Evolutionary conservation across 2,329 filamentous ascomycete genomes (phyloP), one percentile per base, ranked within the genome.

Genomic region (Elsinoe necatrix): DNA sequence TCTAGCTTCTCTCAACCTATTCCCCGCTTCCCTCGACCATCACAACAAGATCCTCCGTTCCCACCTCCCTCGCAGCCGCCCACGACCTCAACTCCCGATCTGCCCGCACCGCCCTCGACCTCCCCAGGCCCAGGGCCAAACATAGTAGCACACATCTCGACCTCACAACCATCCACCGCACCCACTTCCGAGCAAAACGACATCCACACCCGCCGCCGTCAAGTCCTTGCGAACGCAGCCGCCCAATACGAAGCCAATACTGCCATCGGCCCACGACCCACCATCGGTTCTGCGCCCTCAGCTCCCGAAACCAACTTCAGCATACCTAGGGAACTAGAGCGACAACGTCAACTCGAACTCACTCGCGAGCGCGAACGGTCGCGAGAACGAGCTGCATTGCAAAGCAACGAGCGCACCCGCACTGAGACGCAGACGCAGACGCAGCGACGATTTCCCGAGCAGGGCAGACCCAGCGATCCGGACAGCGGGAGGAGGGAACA

Each of bases 1-100:
- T 29, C 48, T 4, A 52, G 48, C 31, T 52, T 52, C 48, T 52
- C 48, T 39, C 48, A 52, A 52, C 48, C 48, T 7, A 52, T 52
- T 14, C 48, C 48, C 6, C 29, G 48, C 2, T 52, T 52, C 31
- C 48, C 48, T 37, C 48, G 48, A 21, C 48, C 48, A 21, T 52
- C 48, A 14, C 48, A 52, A 39, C 29, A 52, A 39, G 34, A 25
- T 4, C 29, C 48, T 35, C 48, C 48, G 8, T 20, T 55, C 37
- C 42, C 55, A 47, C 45, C 57, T 48, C 52, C 52, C 35, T 31
- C 47, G 51, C 16, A 52, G 8, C 37, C 42, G 23, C 41, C 54
- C 6, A 20, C 42, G 25, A 45, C 25, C 7, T 8, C 14, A 18
- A 54, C 35, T 9, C 37, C 48, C 31, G 48, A 52, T 2, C 31